Evolutionary conservation across 305 asterid genomes (phyloP), one percentile per base, ranked within the genome.

Genomic region (Ajuga reptans): DNA sequence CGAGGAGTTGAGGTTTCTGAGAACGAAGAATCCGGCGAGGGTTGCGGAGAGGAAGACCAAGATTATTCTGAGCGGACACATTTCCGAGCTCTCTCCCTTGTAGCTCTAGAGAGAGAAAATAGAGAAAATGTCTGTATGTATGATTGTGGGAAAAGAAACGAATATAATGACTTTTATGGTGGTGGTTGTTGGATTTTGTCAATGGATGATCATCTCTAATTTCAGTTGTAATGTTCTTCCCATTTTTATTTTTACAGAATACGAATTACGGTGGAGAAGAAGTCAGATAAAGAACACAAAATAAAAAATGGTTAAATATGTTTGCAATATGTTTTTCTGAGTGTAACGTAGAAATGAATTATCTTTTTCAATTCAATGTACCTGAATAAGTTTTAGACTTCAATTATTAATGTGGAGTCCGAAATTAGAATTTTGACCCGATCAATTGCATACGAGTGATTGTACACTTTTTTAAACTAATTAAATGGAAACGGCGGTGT

Each of bases 31-130:
- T 17, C 86, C 83, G 72, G 80, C 82, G 58, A 82, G 83, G 16
- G 86, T 79, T 6, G 83, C 86, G 18, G 86, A 82, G 72, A 82
- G 83, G 76, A 79, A 82, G 69, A 82, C 72, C 50, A 82, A 51
- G 43, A 82, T 73, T 3, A 82, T 67, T 76, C 86, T 73, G 17
- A 82, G 78, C 9, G 86, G 86, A 67, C 86, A 82, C 86, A 82
- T 81, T 75, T 66, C 70, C 37, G 42, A 15, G 46, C 55, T 51
- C 42, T 65, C 73, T 65, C 73, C 81, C 66, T 59, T 41, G 47
- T 29, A 14, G 17, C 51, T 58, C 55, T 45, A 76, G 77, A 76
- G 80, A 72, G 77, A 77, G 77, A 72, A 45, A 49, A 10, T 7
- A 1, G 2, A 27, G 31, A 34, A 36, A 5, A 6, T 36, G 41